A percentile compares a stretch with the other conserved stretches of the same genome.
These are phyloP conservation scores for Incumbomyces lentus DNA, from an alignment of 2,329 filamentous ascomycete genomes.

Conservation along the genomic window DNA sequence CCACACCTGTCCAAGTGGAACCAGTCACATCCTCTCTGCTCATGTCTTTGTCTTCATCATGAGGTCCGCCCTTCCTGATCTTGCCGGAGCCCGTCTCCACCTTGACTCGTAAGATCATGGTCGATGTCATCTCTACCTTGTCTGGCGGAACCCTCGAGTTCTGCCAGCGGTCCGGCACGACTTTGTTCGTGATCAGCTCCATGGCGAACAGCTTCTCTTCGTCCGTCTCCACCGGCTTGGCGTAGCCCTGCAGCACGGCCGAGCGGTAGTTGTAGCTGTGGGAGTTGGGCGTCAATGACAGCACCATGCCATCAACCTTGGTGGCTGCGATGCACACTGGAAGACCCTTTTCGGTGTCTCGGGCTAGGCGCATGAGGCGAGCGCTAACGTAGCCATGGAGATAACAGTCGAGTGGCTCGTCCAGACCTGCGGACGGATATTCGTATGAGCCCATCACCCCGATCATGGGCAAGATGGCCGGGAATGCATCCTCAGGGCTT, in stretches of 20 bases:
- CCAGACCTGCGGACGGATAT: slow-evolving; percentile 47
- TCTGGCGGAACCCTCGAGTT: slow-evolving; percentile 61
- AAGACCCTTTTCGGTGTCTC: slow-evolving; percentile 42
- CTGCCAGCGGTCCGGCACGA: slow-evolving; percentile 59
- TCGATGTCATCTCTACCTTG: slow-evolving; percentile 62
- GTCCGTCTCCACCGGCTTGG: slow-evolving; percentile 52
- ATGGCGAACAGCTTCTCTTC: slow-evolving; percentile 71
- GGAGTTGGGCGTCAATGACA: slow-evolving; percentile 66
- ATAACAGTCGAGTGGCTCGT: slow-evolving; percentile 64
- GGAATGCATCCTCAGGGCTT: slow-evolving; percentile 54
- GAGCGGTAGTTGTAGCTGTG: slow-evolving; percentile 85
- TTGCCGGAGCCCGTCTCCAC: slow-evolving; percentile 68
- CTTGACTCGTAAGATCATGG: slow-evolving; percentile 58
- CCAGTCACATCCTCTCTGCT: slow-evolving; percentile 39
- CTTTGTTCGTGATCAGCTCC: slow-evolving; percentile 63
- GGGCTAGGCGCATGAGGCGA: slow-evolving; percentile 60
- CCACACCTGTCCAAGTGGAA: slow-evolving; percentile 50
- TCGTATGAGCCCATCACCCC: slow-evolving; percentile 68
- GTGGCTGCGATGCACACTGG: slow-evolving; percentile 64
- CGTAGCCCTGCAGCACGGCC: slow-evolving; percentile 66
- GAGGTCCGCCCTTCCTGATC: slow-evolving; percentile 54
- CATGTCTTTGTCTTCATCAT: slow-evolving; percentile 49
- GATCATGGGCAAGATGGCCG: slow-evolving; percentile 73
- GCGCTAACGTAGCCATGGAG: slow-evolving; percentile 76
- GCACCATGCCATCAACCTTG: slow-evolving; percentile 67